phyloP scores from a whole-genome alignment of 2,329 filamentous ascomycete genomes.

The Alternaria postmessia region DNA sequence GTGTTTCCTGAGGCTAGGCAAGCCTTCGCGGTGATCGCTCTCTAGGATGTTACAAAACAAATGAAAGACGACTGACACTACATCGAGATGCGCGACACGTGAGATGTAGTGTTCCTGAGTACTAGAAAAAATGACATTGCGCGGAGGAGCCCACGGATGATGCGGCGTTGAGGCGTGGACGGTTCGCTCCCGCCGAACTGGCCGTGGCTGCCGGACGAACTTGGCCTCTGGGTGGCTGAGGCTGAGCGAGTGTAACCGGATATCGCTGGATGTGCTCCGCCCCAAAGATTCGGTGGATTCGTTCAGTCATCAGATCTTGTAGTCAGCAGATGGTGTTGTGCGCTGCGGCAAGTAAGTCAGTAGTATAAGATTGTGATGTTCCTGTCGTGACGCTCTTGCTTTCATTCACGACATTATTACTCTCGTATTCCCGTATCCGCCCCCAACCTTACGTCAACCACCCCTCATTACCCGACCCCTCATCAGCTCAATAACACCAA shows the following conservation, averaged over 20 bases:
- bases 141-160: constrained; percentile 12
- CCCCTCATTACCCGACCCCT: constrained; percentile 24
- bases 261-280: constrained; percentile 39
- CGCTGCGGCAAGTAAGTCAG: constrained; percentile 27
- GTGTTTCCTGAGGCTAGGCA: constrained; percentile 28
- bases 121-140: neutral
- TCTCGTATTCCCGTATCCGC: constrained; percentile 15
- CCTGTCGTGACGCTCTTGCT: constrained; percentile 18
- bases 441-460: constrained; percentile 24
- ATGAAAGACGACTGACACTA: neutral
- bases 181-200: constrained; percentile 19
- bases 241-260: constrained; percentile 46
- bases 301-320: constrained; percentile 36
- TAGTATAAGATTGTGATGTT: constrained; percentile 25
- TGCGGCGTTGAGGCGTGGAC: constrained; percentile 14
- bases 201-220: constrained; percentile 29
- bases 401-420: constrained; percentile 15
- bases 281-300: constrained; percentile 28
- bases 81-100: neutral
- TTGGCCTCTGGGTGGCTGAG: constrained; percentile 32
- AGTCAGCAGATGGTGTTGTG: constrained; percentile 35
- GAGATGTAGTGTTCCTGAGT: neutral
- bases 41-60: neutral
- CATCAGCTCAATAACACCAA: constrained; percentile 9
- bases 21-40: constrained; percentile 8